Evolutionary conservation across 73 alveolate genomes (phyloP), one percentile per base, ranked within the genome.

Genomic region (Symbiodinium pilosum): DNA sequence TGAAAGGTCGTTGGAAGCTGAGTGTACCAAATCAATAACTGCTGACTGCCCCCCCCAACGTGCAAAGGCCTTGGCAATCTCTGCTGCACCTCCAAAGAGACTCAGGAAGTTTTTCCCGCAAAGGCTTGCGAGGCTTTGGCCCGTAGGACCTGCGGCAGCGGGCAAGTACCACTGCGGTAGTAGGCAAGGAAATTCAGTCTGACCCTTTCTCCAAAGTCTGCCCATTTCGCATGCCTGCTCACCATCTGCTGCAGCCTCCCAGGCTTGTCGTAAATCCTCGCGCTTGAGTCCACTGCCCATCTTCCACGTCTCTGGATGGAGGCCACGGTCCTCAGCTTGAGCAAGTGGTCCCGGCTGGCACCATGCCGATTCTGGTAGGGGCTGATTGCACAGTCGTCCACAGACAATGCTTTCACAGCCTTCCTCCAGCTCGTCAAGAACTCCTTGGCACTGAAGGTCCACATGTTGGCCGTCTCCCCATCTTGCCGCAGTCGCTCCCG

Each of bases 331-430:
- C 95, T 40, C 71, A 88, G 52, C 43, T 32, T 7, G 43, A 88
- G 1, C 3, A 88, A 51, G 16, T 68, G 85, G 47, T 88, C 95
- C 0, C 95, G 40, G 47, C 69, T 36, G 32, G 95, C 95, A 12
- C 95, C 95, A 32, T 88, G 95, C 0, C 95, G 59, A 41, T 88
- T 56, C 44, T 56, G 86, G n/a, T 88, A 88, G 21, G 85, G 95
- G 36, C 59, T 47, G 59, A 47, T 6, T 6, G 59, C 59, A 14
- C 6, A 9, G 21, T 47, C 59, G 21, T 47, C 21, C 21, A 47
- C 14, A 6, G 3, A 32, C 77, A 64, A 9, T 2, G 77, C 39
- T 8, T 56, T 32, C 34, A 56, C 73, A 3, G 73, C 73, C 32
- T 16, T 56, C 83, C 83, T 43, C 93, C 93, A 86, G 28, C 3